These are phyloP conservation scores for Neonectria ditissima DNA, from an alignment of 2,329 filamentous ascomycete species.

Conservation along the genomic window DNA sequence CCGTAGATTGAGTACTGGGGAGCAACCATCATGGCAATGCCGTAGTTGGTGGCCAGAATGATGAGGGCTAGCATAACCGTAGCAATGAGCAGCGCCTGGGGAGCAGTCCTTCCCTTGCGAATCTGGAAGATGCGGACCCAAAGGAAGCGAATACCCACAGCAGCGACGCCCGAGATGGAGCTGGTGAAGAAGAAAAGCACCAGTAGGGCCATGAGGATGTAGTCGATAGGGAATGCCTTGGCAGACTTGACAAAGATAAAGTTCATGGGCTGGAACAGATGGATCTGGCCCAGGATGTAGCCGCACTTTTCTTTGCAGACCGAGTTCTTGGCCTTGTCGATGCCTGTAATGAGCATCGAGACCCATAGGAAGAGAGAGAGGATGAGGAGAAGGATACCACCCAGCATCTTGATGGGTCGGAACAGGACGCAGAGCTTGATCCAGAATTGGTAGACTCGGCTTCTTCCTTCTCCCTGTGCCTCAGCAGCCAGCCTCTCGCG, in stretches of 20 bases:
- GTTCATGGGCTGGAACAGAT: slow-evolving; percentile 96
- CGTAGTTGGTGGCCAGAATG: slow-evolving; percentile 91
- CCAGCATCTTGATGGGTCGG: slow-evolving; percentile 87
- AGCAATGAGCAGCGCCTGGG: slow-evolving; percentile 90
- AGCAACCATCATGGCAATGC: slow-evolving; percentile 91
- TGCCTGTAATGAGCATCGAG: slow-evolving; percentile 94
- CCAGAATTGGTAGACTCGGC: slow-evolving; percentile 80
- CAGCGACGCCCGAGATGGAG: slow-evolving; percentile 86
- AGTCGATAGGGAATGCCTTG: slow-evolving; percentile 90
- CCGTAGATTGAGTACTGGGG: slow-evolving; percentile 96
- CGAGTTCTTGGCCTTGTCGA: slow-evolving; percentile 97
- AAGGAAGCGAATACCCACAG: slow-evolving; percentile 92
- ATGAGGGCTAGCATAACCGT: slow-evolving; percentile 93
- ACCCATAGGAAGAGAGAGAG: slow-evolving; percentile 81
- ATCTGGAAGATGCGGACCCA: slow-evolving; percentile 96
- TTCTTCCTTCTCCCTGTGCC: slow-evolving; percentile 80
- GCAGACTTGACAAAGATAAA: slow-evolving; percentile 82
- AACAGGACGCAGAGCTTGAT: slow-evolving; percentile 84
- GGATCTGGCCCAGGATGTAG: slow-evolving; percentile 87
- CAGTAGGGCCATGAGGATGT: slow-evolving; percentile 86
- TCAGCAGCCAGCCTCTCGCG: slow-evolving; percentile 90
- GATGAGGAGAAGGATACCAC: slow-evolving; percentile 81
- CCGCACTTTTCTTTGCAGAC: slow-evolving; percentile 91
- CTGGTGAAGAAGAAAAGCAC: slow-evolving; percentile 90
- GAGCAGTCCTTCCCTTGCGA: slow-evolving; percentile 86